These are phyloP conservation scores for Pachysandra terminalis DNA, from an alignment of 164 flowering plant genomes.

Conservation along the genomic window DNA sequence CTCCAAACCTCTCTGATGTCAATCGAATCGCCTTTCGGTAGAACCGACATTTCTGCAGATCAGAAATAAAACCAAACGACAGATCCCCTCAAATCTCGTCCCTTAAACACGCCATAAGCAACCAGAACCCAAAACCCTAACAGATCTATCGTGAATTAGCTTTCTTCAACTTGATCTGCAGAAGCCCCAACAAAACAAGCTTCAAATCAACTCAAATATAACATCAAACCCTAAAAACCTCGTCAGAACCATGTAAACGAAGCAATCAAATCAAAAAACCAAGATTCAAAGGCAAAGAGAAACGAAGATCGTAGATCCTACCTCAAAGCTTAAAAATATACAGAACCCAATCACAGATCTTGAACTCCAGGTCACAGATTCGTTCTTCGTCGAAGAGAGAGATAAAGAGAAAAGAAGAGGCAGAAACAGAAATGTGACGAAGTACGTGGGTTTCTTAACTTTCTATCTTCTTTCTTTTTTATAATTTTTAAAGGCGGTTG, in stretches of 20 bases:
- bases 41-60: neutral
- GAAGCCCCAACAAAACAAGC: neutral
- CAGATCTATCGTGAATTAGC: neutral
- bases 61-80: neutral
- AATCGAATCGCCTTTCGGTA: neutral
- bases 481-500: neutral
- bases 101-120: neutral
- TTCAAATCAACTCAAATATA: too few species aligned
- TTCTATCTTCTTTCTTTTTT: neutral
- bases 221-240: neutral
- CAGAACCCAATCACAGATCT: too few species aligned
- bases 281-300: neutral
- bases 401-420: neutral
- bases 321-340: conserved; percentile 5
- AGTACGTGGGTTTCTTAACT: conserved; percentile 15
- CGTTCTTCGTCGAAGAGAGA: neutral
- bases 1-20: neutral
- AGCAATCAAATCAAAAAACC: neutral
- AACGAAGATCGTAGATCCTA: neutral
- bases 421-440: neutral
- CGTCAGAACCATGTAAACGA: neutral
- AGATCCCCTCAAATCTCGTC: neutral
- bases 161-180: neutral
- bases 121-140: neutral
- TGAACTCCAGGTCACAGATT: conserved; percentile 2